phyloP scores from a whole-genome alignment of 2,329 filamentous ascomycete genomes.

The Zasmidium cellare region DNA sequence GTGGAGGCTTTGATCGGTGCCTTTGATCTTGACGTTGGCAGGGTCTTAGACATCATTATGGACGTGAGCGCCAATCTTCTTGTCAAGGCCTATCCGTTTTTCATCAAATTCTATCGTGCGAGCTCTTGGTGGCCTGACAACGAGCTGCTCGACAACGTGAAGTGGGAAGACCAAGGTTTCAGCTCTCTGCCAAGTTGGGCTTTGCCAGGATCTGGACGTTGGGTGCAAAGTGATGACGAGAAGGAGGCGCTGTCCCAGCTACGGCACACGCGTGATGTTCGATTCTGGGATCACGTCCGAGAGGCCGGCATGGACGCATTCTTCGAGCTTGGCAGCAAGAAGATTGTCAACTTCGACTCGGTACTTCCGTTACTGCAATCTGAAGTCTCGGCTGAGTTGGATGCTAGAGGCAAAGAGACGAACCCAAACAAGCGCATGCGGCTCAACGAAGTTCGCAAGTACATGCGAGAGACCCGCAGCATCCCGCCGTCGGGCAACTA shows the following conservation, averaged over 20 bases:
- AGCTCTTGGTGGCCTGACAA: constrained; percentile 95
- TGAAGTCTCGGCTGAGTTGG: constrained; percentile 31
- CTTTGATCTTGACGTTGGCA: constrained; percentile 93
- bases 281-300: constrained; percentile 80
- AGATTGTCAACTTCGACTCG: constrained; percentile 60
- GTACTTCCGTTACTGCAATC: constrained; percentile 29
- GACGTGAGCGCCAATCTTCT: constrained; percentile 93
- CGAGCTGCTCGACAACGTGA: constrained; percentile 52
- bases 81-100: constrained; percentile 90
- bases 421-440: constrained; percentile 44
- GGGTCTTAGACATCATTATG: constrained; percentile 89
- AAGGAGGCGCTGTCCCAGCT: constrained; percentile 57
- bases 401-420: constrained; percentile 40
- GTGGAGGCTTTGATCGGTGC: constrained; percentile 95
- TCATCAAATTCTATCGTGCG: constrained; percentile 84
- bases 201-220: constrained; percentile 66
- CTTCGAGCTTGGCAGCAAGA: constrained; percentile 80
- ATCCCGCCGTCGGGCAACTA: constrained; percentile 83
- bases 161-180: constrained; percentile 51
- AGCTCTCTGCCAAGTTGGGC: constrained; percentile 84
- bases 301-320: constrained; percentile 78
- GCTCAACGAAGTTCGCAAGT: constrained; percentile 63
- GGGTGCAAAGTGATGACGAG: constrained; percentile 68
- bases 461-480: constrained; percentile 79
- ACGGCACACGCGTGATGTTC: constrained; percentile 65